phyloP scores from a whole-genome alignment of 2,329 filamentous ascomycete species.

The Zymoseptoria tritici region DNA sequence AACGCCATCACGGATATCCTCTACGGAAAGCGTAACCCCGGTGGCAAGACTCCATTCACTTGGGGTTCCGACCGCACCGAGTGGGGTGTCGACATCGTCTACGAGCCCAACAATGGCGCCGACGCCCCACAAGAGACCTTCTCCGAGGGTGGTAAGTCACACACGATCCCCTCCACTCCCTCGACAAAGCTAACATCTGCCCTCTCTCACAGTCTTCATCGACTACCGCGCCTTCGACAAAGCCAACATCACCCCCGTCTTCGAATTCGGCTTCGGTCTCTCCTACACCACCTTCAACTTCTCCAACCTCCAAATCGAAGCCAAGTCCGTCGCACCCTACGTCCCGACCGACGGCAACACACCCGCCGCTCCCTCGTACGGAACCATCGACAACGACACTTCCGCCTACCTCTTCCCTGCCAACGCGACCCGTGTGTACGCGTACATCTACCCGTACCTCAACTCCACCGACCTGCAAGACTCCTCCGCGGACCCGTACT shows the following conservation, averaged over 20 bases:
- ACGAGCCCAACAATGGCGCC: constrained; percentile 60
- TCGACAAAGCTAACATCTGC: too few relatives aligned
- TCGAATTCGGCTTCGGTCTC: constrained; percentile 74
- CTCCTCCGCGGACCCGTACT: constrained; percentile 52
- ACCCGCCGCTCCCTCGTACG: constrained; percentile 55
- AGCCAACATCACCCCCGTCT: constrained; percentile 58
- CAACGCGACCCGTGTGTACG: constrained; percentile 44
- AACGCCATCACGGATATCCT: constrained; percentile 75
- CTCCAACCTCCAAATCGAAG: constrained; percentile 55
- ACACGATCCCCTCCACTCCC: too few relatives aligned
- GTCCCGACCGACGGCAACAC: constrained; percentile 55
- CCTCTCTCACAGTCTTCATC: constrained; percentile 51
- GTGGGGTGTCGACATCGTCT: constrained; percentile 62
- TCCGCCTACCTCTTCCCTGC: constrained; percentile 62
- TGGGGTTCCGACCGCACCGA: constrained; percentile 61
- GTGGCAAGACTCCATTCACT: constrained; percentile 63
- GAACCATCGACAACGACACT: constrained; percentile 55
- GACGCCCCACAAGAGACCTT: constrained; percentile 65
- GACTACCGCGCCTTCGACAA: constrained; percentile 73
- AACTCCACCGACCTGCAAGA: constrained; percentile 53
- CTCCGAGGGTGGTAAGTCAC: constrained; percentile 49
- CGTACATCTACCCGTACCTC: constrained; percentile 66
- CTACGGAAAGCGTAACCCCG: constrained; percentile 71
- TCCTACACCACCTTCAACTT: constrained; percentile 75
- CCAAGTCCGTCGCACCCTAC: constrained; percentile 47